These are phyloP conservation scores for Fragaria vesca DNA, from an alignment of 306 rosid genomes.

Conservation along the genomic window DNA sequence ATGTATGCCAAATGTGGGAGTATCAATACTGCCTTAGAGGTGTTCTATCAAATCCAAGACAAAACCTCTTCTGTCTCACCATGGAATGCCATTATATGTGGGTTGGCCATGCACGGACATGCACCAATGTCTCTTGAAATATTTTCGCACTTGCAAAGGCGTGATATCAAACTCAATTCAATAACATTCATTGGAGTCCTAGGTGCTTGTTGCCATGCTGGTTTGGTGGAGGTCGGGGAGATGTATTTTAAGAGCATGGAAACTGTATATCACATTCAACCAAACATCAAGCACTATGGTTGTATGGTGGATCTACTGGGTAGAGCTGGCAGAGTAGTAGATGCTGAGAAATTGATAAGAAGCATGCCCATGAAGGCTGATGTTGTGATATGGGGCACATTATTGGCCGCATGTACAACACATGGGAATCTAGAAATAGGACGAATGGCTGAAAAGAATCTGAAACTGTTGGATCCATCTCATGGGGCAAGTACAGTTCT, in stretches of 20 bases:
- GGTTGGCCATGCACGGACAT: slow-evolving; percentile 84
- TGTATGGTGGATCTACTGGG: slow-evolving; percentile 93
- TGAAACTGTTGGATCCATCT: slow-evolving; percentile 62
- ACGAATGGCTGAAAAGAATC: slow-evolving; percentile 68
- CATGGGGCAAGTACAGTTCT: slow-evolving; percentile 84
- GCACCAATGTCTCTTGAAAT: slow-evolving; percentile 60
- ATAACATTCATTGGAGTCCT: slow-evolving; percentile 84
- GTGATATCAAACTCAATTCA: slow-evolving; percentile 56
- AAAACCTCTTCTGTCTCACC: slow-evolving; percentile 58
- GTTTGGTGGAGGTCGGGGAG: slow-evolving; percentile 68
- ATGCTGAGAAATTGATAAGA: slow-evolving; percentile 63
- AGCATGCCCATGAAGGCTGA: slow-evolving; percentile 88
- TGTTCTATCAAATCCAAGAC: slow-evolving; percentile 58
- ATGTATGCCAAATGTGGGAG: slow-evolving; percentile 96
- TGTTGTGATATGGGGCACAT: slow-evolving; percentile 82
- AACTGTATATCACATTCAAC: slow-evolving; percentile 59
- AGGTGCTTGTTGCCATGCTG: slow-evolving; percentile 89
- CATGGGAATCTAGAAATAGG: slow-evolving; percentile 75
- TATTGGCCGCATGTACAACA: slow-evolving; percentile 82
- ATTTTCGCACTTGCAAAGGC: slow-evolving; percentile 61
- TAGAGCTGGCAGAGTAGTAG: slow-evolving; percentile 76
- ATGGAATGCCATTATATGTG: slow-evolving; percentile 89
- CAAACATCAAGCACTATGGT: slow-evolving; percentile 87
- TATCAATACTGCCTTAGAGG: slow-evolving; percentile 56
- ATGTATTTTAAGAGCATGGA: slow-evolving; percentile 72